Base-by-base conservation (phyloP, 2,329 filamentous ascomycete genomes). In the Paecilomyces formosus region DNA sequence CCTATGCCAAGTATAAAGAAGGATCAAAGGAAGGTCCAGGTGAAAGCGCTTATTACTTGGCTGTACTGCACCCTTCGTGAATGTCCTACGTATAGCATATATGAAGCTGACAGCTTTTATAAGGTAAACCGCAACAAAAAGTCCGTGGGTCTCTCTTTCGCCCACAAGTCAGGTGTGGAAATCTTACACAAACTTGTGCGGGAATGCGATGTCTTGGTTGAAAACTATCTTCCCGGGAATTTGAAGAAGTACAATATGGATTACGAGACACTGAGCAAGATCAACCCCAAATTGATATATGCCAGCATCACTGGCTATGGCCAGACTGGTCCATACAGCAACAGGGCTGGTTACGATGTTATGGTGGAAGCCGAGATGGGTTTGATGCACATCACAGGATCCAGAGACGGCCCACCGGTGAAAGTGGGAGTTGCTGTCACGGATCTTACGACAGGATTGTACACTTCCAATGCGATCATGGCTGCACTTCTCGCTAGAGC, bases 361-460 rank as follows among this genome's bases (percentile, higher is more conserved):
- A 99, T 99, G 93, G 93, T 99, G 11, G 94, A 99, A 78, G 94
- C 94, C 60, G 94, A 97, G 72, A 92, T 99, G 77, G 94, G 94
- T 0, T 78, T 99, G 58, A 99, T 99, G 94, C 94, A 99, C 76
- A 97, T 99, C 66, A 99, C 94, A 0, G 94, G 94, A 31, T 84
- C 84, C 61, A 83, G 92, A 58, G 89, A 96, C 67, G 92, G 93
- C 0, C 88, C 92, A 1, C 94, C 94, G 0, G 94, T 97, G 45
- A 99, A 99, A 76, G 94, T 99, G 2, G 94, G 94, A 18, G 94
- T 99, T 2, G 94, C 94, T 1, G 94, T 99, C 3, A 97, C 94
- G 0, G 94, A 99, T 74, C 77, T 99, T 55, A 97, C 94, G 0
- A 97, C 94, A 0, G 94, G 94, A 0, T 77, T 99, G 3, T 99